phyloP scores from a whole-genome alignment of 768 basidiomycete species.

The Kwoniella heveanensis region DNA sequence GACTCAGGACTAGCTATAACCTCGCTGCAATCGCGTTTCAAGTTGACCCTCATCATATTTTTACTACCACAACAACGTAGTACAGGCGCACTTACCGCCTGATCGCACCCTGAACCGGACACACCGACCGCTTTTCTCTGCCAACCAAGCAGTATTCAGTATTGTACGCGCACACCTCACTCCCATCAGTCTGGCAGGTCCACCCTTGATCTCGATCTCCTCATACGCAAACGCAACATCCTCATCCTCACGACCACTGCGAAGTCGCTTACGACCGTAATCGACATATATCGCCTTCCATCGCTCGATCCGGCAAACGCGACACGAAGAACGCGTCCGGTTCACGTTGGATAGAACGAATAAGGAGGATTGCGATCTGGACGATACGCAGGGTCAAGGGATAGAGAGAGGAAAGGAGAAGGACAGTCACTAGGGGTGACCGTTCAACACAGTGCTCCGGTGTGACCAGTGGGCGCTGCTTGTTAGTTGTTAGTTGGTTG shows the following conservation, averaged over 20 bases:
- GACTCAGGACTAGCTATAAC: too few relatives aligned
- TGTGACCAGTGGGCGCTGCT: too few relatives aligned
- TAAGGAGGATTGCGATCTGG: constrained; percentile 16
- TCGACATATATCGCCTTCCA: background rate
- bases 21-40: constrained; percentile 8
- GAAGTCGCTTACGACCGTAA: background rate
- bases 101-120: background rate
- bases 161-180: background rate
- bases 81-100: background rate
- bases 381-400: constrained; percentile 17
- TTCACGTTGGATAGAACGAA: background rate
- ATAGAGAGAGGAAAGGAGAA: background rate
- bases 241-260: background rate
- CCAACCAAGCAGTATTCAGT: background rate
- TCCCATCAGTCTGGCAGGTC: background rate
- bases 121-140: background rate
- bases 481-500: background rate
- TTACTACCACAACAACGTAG: background rate
- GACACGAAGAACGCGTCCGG: background rate
- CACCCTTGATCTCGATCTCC: background rate
- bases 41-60: background rate
- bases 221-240: background rate
- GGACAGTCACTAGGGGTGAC: background rate
- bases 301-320: background rate
- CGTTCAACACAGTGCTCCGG: background rate